Evolutionary conservation across 345 rosid genomes (phyloP), one percentile per base, ranked within the genome.

Genomic region (Hevea brasiliensis): DNA sequence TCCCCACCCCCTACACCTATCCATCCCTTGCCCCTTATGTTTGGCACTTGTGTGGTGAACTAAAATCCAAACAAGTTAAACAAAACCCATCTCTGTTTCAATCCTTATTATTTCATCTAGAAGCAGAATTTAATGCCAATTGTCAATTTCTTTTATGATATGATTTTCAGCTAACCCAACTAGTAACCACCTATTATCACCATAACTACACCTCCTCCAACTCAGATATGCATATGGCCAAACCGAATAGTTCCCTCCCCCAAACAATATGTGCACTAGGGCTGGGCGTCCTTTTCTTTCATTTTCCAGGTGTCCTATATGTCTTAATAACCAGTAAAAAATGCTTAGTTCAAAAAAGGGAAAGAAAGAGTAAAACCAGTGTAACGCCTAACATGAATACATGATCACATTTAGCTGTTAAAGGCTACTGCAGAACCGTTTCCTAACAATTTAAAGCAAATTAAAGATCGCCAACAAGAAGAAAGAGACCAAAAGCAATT

Each of bases 251-350:
- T n/a, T n/a, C 3, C 18, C 29, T 0, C n/a, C 47, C 48, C 35
- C 9, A 47, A 42, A 42, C 57, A 21, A 56, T 26, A 58, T 3
- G 37, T 32, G 37, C 37, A 32, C 37, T 32, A 1, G 20, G 8
- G 59, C 44, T 2, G 44, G n/a, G 56, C 14, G 65, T 58, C 65
- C 11, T 45, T 47, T 70, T 70, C 42, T 8, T 37, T 45, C 51
- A 65, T 45, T 65, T 27, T 65, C 40, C 69, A 65, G 35, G 26
- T 65, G 56, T 65, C 40, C 29, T 18, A 29, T 67, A 59, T 12
- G 71, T 50, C 7, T 17, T 18, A 50, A 50, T 15, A 17, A 4
- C 55, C 47, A 44, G 47, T 44, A 44, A 44, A 44, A 3, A 7
- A 44, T 4, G 37, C 37, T 32, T 32, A 32, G 37, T 32, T 32